Conservation (phyloP, 169 alveolate genomes). For the Besnoitia besnoiti region DNA sequence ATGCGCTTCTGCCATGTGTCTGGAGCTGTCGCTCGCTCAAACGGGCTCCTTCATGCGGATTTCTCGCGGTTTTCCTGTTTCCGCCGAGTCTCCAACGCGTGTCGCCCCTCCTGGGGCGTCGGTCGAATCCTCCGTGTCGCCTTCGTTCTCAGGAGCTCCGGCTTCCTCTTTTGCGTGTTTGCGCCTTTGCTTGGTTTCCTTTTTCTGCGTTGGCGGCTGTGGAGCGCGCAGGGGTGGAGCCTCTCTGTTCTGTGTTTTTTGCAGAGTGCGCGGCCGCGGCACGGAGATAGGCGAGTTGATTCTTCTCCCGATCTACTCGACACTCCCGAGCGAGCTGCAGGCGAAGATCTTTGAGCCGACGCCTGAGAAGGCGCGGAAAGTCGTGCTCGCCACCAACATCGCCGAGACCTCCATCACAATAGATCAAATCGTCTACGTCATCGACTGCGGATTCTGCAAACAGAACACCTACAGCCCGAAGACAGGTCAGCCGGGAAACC, state of each 20-base stretch:
- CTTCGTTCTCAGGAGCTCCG: neutral
- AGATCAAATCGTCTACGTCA: constrained; percentile 94
- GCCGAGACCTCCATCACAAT: constrained; percentile 99
- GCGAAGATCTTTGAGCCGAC: constrained; percentile 97
- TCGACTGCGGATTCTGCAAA: constrained; percentile 97
- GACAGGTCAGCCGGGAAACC: constrained; percentile 81
- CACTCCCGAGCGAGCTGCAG: constrained; percentile 98
- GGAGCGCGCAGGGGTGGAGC: no score
- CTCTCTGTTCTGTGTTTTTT: neutral
- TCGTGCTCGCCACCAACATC: constrained; percentile 97
- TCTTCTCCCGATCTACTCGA: constrained; percentile 96
- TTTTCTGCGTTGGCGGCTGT: neutral
- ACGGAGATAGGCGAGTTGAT: constrained; percentile 94
- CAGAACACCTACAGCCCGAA: constrained; percentile 97
- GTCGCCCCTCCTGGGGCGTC: no score
- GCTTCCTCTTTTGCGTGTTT: neutral
- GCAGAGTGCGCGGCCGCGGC: constrained; percentile 86
- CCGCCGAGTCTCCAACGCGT: no score
- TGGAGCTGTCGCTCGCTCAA: no score
- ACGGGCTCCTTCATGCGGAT: no score
- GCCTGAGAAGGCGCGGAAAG: constrained; percentile 90
- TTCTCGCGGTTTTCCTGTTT: no score
- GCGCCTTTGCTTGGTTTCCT: neutral
- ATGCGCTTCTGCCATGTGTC: no score
- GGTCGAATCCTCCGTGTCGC: no score